Percentiles rank a stretch among this genome's conserved stretches.
phyloP scores from a whole-genome alignment of 192 early-diverging fungal species.

The Coemansia pectinata region DNA sequence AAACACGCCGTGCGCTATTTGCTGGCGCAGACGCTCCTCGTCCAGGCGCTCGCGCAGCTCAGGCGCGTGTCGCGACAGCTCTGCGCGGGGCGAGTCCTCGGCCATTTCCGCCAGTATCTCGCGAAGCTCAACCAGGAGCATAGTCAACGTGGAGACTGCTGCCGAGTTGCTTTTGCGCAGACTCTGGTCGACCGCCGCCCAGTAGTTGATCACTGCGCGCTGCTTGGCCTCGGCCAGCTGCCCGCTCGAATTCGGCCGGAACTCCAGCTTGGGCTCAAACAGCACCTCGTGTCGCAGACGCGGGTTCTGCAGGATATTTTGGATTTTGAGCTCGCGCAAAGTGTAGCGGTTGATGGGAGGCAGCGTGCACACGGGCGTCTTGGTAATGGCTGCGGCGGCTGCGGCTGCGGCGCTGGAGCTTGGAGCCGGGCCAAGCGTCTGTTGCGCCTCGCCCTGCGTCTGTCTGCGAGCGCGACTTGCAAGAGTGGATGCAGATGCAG shows the following conservation, averaged over 20 bases:
- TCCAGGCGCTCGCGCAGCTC: constrained; percentile 59
- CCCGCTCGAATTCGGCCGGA: constrained; percentile 83
- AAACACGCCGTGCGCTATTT: constrained; percentile 69
- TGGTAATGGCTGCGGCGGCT: not conserved
- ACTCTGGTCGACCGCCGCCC: constrained; percentile 66
- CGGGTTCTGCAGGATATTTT: constrained; percentile 80
- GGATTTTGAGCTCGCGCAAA: constrained; percentile 78
- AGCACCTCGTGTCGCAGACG: constrained; percentile 88
- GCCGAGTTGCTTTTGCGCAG: constrained; percentile 26
- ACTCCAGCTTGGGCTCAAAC: constrained; percentile 87
- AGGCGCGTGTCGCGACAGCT: constrained; percentile 36
- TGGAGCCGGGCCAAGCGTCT: not conserved
- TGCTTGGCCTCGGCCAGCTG: constrained; percentile 64
- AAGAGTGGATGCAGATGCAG: not conserved
- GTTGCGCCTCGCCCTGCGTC: constrained; percentile 3
- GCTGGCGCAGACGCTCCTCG: constrained; percentile 59
- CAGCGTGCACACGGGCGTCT: constrained; percentile 17
- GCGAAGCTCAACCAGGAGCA: constrained; percentile 76
- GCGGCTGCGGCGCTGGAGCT: not conserved
- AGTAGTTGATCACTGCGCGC: constrained; percentile 67
- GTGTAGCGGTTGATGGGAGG: constrained; percentile 87
- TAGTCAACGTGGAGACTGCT: constrained; percentile 41
- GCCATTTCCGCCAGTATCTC: constrained; percentile 66
- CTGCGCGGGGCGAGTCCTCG: constrained; percentile 36
- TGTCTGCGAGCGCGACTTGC: not conserved